Evolutionary conservation across 805 yeast species (phyloP).

Genomic region (Barnettozyma botsteinii): DNA sequence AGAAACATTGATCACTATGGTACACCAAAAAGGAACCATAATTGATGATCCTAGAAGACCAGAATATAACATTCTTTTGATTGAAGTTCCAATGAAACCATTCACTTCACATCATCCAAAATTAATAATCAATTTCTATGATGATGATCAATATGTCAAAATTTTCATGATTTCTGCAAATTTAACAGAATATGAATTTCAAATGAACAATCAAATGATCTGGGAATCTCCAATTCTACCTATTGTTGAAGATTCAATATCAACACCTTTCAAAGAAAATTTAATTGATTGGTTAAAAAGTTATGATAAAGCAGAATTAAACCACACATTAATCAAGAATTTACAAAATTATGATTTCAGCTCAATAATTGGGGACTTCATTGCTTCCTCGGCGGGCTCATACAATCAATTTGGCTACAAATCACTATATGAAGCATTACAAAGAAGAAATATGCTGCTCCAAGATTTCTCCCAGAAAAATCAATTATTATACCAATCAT

Average conservation of each 20-base stretch:
- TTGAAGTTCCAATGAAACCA: slow-evolving; percentile 32
- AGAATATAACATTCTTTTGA: slow-evolving; percentile 13
- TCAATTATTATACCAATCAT: slow-evolving; percentile 31
- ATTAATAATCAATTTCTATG: slow-evolving; percentile 53
- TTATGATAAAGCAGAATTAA: slow-evolving; percentile 32
- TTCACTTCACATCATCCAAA: slow-evolving; percentile 60
- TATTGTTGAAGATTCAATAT: neutral
- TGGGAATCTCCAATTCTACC: slow-evolving; percentile 52
- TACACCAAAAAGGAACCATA: slow-evolving; percentile 31
- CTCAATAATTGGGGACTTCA: slow-evolving; percentile 43
- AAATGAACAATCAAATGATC: slow-evolving; percentile 55
- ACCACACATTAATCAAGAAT: slow-evolving; percentile 22
- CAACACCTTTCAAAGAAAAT: slow-evolving; percentile 38
- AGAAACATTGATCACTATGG: slow-evolving; percentile 18
- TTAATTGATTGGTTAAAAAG: slow-evolving; percentile 38
- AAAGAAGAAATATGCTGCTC: slow-evolving; percentile 12
- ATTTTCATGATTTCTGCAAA: slow-evolving; percentile 57
- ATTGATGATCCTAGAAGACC: slow-evolving; percentile 6
- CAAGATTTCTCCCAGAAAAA: neutral
- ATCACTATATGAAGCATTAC: slow-evolving; percentile 21
- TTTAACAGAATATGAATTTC: slow-evolving; percentile 47
- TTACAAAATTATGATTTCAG: slow-evolving; percentile 39
- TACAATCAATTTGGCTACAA: slow-evolving; percentile 26
- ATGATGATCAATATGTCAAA: slow-evolving; percentile 32
- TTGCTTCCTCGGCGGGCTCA: slow-evolving; percentile 50